These are phyloP conservation scores for Ambrosiella cleistominuta DNA, from an alignment of 2,329 filamentous ascomycete species.

Conservation along the genomic window DNA sequence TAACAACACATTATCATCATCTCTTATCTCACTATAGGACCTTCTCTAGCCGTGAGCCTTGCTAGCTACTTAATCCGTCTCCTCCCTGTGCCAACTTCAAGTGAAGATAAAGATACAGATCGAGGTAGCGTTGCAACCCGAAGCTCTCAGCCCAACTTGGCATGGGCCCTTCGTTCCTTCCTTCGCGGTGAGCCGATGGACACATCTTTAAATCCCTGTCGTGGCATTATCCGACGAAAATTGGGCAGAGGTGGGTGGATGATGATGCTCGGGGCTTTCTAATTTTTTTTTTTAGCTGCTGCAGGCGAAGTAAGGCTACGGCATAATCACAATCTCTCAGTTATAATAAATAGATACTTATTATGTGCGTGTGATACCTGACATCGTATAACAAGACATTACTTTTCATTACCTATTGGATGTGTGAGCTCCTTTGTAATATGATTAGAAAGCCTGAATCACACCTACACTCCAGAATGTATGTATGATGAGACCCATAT, in stretches of 20 bases:
- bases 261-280: not conserved
- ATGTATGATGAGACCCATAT: not conserved
- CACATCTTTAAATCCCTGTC: constrained; percentile 4
- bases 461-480: not conserved
- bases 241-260: not conserved
- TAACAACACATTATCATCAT: too few relatives aligned
- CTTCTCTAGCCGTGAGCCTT: too few relatives aligned
- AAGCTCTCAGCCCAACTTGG: constrained; percentile 5
- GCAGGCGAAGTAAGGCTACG: too few relatives aligned
- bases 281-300: not conserved
- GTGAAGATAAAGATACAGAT: constrained; percentile 1
- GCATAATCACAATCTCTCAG: too few relatives aligned
- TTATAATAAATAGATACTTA: too few relatives aligned
- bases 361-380: too few relatives aligned
- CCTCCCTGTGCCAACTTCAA: not conserved
- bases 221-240: not conserved
- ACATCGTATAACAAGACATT: too few relatives aligned
- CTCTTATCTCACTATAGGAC: too few relatives aligned
- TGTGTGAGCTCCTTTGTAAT: not conserved
- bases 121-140: constrained; percentile 9
- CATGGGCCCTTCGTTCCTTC: constrained; percentile 4
- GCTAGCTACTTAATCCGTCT: too few relatives aligned
- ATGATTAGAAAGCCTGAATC: not conserved
- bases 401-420: too few relatives aligned
- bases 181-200: not conserved